Conservation (phyloP, 305 asterid genomes). For the Fraxinus latifolia region DNA sequence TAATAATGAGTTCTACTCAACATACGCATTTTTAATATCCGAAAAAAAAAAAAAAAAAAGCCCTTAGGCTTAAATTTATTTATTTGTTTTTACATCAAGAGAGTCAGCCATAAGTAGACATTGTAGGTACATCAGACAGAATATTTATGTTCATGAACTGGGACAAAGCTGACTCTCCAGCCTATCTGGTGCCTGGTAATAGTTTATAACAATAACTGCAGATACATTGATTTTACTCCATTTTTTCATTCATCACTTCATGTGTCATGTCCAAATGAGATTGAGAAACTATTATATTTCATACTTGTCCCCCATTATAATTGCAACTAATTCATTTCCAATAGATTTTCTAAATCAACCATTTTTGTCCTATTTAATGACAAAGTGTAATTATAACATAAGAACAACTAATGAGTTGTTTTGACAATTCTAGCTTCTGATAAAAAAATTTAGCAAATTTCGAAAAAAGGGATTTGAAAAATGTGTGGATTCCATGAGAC, state of each 20-base stretch:
- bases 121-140: conserved; percentile 26
- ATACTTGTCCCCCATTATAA: neutral
- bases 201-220: conserved; percentile 37
- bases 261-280: conserved; percentile 40
- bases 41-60: neutral
- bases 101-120: neutral
- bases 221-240: conserved; percentile 53
- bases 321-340: neutral
- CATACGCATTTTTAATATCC: no score
- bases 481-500: neutral
- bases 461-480: neutral
- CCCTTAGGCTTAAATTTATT: neutral
- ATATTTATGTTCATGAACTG: conserved; percentile 61
- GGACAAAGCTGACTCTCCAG: conserved; percentile 49
- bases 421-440: neutral
- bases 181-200: conserved; percentile 32
- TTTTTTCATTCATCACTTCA: conserved; percentile 32
- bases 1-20: neutral
- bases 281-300: conserved; percentile 24
- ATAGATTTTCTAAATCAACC: neutral
- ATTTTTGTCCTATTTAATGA: neutral
- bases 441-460: neutral
- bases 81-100: neutral
- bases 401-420: neutral
- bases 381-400: neutral